Base-by-base conservation (phyloP, 2,329 filamentous ascomycete genomes). In the Verticillium dahliae region DNA sequence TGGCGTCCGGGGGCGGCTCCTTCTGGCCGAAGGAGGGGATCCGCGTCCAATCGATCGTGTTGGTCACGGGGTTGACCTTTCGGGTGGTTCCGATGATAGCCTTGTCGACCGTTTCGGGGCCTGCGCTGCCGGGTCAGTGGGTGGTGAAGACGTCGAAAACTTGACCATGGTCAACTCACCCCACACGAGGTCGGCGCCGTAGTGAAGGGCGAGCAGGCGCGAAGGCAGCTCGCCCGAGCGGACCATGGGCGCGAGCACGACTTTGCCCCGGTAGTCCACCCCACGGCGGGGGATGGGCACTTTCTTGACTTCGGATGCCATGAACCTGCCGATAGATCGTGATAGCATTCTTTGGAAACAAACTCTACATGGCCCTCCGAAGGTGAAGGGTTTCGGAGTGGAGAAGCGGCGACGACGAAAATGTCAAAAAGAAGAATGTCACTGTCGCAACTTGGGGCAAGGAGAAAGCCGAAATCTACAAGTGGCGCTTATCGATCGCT, bases 231-330 rank as follows among this genome's bases (percentile, higher is more conserved):
- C 95, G 72, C 95, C 95, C n/a, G 92, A 96, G 68, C 95, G 90
- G 62, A 97, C 94, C 95, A 99, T 99, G 50, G 95, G 95, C 64
- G 95, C 95, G 65, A 99, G 89, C 55, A 98, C 95, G 66, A 98
- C 78, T 76, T 96, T 97, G 76, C 90, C 90, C 68, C 94, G 86
- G 77, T 97, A 98, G 79, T 97, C 92, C 70, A 97, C 92, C 59
- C 94, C 94, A 74, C 90, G 90, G 64, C 82, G 84, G 66, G 94
- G 94, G 18, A 97, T 96, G 59, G 92, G 89, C 41, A 97, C 90
- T 72, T 81, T 86, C 72, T 89, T 88, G 63, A 80, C 69, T 68
- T 78, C 76, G 61, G 81, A 74, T 69, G 82, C 80, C 85, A 90
- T 90, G 72, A 76, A 79, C 74, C 78, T 75, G 74, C 77, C 78